Conservation (phyloP, 2,329 filamentous ascomycete genomes). For the Knufia petricola region DNA sequence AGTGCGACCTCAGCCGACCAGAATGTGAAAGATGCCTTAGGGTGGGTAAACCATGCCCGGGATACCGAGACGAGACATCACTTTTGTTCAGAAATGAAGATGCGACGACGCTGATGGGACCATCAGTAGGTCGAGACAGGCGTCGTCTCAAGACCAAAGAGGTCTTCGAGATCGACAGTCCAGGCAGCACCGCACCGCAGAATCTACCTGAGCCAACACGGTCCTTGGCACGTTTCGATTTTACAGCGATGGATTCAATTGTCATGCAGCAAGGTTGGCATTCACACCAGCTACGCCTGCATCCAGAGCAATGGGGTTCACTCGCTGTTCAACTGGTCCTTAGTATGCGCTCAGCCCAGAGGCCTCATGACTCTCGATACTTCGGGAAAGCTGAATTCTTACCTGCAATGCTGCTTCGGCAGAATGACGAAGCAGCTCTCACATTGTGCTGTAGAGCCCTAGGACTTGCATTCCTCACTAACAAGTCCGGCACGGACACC, state of each 20-base stretch:
- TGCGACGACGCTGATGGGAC: constrained; percentile 8
- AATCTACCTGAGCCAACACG: not conserved
- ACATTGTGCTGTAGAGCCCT: constrained; percentile 13
- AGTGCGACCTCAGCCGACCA: constrained; percentile 18
- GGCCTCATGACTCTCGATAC: not conserved
- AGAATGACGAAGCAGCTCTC: constrained; percentile 10
- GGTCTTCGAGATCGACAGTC: not conserved
- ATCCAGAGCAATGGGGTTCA: constrained; percentile 11
- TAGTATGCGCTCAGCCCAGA: constrained; percentile 7
- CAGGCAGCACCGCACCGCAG: not conserved
- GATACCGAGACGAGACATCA: constrained; percentile 28
- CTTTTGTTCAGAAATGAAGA: constrained; percentile 27
- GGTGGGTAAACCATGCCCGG: constrained; percentile 22
- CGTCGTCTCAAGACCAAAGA: not conserved
- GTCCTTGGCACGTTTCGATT: not conserved
- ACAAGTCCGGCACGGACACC: constrained; percentile 6
- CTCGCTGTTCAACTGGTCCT: constrained; percentile 11
- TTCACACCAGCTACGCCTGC: constrained; percentile 2
- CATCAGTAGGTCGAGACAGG: not conserved
- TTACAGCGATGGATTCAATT: constrained; percentile 7
- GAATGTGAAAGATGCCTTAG: constrained; percentile 22
- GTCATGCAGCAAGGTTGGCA: constrained; percentile 6
- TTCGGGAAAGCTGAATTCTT: constrained; percentile 11
- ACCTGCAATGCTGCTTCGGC: constrained; percentile 11
- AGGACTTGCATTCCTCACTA: constrained; percentile 12